Evolutionary conservation across 1,284 basidiomycete genomes (phyloP), one percentile per base, ranked within the genome.

Genomic region (Meira nashicola): DNA sequence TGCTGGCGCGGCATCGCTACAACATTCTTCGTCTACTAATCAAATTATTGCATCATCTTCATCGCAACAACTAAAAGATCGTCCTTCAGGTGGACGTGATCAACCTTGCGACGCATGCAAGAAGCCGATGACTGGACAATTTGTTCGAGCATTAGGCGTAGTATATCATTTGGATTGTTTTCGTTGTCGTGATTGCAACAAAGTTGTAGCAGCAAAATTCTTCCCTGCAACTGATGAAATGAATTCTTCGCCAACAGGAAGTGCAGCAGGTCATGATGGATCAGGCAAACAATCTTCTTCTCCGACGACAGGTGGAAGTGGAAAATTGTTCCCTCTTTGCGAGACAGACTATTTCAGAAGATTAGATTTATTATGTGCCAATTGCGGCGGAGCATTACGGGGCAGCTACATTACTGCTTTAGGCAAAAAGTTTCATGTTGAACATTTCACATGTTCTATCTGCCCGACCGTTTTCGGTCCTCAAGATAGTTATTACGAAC

Each of bases 381-480:
- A 96, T 80, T 98, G 94, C 80, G 88, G 88, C 57, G 87, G 89
- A 81, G 95, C 94, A 41, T 81, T 99, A 59, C 83, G 95, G 75
- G 94, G 92, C 57, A 95, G 92, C 80, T 99, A 99, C 78, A 98
- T 99, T 81, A 99, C 95, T 17, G 95, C 95, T 40, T 93, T 95
- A 82, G 94, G 95, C 81, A 92, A 92, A 83, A 99, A 99, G 81
- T 99, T 89, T 81, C 95, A 99, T 80, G 93, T 98, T 70, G 95
- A 99, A 80, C 95, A 98, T 80, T 99, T 99, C 77, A 96, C 94
- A 47, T 99, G 94, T 82, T 96, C 92, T 4, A 86, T 95, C 62
- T 98, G 95, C 80, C 84, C 92, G 39, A 93, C 89, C 21, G 85
- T 96, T 25, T 98, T 99, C 78, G 95, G 95, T 8, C 92, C 94